These are phyloP conservation scores for Penicillium olsonii DNA, from an alignment of 2,329 filamentous ascomycete species.

Conservation along the genomic window DNA sequence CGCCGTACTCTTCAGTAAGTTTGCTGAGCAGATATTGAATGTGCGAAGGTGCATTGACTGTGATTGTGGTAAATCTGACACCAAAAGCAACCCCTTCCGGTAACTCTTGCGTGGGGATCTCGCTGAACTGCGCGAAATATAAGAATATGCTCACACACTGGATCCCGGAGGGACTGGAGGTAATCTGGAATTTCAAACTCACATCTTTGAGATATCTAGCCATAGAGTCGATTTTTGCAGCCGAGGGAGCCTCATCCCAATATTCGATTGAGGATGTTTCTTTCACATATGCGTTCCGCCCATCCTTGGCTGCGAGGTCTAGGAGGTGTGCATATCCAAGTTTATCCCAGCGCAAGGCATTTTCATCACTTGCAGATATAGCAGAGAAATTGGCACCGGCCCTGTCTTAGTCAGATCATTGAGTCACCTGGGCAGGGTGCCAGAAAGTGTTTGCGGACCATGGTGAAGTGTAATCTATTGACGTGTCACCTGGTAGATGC, in stretches of 20 bases:
- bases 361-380: slow-evolving; percentile 45
- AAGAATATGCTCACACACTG: background rate
- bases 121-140: slow-evolving; percentile 6
- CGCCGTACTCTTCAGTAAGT: slow-evolving; percentile 1
- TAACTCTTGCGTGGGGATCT: slow-evolving; percentile 30
- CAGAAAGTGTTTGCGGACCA: slow-evolving; percentile 27
- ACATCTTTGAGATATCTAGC: slow-evolving; percentile 46
- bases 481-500: slow-evolving; percentile 45
- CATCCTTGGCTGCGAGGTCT: slow-evolving; percentile 31
- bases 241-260: slow-evolving; percentile 44
- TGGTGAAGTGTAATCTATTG: slow-evolving; percentile 44
- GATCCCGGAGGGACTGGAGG: background rate
- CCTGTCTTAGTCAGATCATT: slow-evolving; percentile 20
- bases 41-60: slow-evolving; percentile 43
- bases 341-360: slow-evolving; percentile 47
- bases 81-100: slow-evolving; percentile 38
- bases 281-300: slow-evolving; percentile 41
- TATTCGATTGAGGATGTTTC: slow-evolving; percentile 38
- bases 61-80: slow-evolving; percentile 40
- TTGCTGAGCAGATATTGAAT: slow-evolving; percentile 32
- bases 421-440: slow-evolving; percentile 3
- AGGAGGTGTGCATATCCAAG: slow-evolving; percentile 45
- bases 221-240: slow-evolving; percentile 46
- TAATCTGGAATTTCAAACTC: slow-evolving; percentile 11
- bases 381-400: slow-evolving; percentile 51